These are phyloP conservation scores for Puccinia novopanici DNA, from an alignment of 1,284 basidiomycete species.

Conservation along the genomic window DNA sequence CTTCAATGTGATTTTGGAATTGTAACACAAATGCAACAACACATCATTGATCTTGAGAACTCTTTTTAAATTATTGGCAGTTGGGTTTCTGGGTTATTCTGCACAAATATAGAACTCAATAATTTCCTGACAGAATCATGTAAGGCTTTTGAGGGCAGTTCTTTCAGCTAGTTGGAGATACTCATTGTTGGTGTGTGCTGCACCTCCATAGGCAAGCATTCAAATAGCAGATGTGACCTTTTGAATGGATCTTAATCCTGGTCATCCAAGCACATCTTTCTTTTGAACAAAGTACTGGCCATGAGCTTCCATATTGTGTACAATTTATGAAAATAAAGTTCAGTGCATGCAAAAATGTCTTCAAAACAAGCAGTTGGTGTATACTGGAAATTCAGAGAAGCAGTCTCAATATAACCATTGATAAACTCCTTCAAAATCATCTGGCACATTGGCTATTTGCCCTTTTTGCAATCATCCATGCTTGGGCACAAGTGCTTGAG, in stretches of 20 bases:
- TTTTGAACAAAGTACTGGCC: slow-evolving; percentile 1
- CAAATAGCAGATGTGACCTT: slow-evolving; percentile 7
- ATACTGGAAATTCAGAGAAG: not conserved
- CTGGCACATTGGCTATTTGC: too few relatives aligned
- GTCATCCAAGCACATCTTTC: not conserved
- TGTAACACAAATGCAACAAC: too few relatives aligned
- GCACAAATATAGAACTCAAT: too few relatives aligned
- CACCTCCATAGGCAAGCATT: slow-evolving; percentile 10
- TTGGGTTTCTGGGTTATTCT: too few relatives aligned
- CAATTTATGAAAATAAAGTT: not conserved
- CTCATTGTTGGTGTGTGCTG: not conserved
- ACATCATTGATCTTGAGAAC: too few relatives aligned
- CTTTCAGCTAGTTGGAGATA: slow-evolving; percentile 15
- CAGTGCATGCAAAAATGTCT: not conserved
- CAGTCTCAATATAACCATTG: not conserved
- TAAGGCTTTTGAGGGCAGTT: not conserved
- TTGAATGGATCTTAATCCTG: not conserved
- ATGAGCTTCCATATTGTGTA: not conserved
- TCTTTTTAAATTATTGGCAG: too few relatives aligned
- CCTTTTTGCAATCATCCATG: too few relatives aligned
- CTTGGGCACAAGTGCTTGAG: too few relatives aligned
- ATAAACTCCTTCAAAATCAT: too few relatives aligned
- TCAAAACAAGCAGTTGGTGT: not conserved
- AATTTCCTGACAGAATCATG: too few relatives aligned
- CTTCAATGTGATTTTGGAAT: too few relatives aligned